Conservation (phyloP, 176 grass and related monocot species). For the Musa troglodytarum region DNA sequence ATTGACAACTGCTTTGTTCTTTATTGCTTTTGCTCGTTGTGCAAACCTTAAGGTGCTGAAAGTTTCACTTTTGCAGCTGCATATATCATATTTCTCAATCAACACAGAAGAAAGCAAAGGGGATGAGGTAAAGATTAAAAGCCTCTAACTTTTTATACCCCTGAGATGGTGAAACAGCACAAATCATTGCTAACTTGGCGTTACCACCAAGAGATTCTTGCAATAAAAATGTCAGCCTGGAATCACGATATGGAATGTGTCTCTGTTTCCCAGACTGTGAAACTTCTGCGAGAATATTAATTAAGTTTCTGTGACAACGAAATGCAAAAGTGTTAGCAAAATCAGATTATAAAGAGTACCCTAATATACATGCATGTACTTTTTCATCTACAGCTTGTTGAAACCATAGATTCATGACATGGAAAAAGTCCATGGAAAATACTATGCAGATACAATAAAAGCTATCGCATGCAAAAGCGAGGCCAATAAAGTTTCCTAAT, state of each 20-base stretch:
- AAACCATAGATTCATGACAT: too few species aligned
- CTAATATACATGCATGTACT: too few species aligned
- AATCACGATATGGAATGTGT: slow-evolving; percentile 93
- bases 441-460: too few species aligned
- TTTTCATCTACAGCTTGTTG: too few species aligned
- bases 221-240: slow-evolving; percentile 83
- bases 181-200: slow-evolving; percentile 96
- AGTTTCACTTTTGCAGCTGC: slow-evolving; percentile 81
- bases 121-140: not conserved
- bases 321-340: slow-evolving; percentile 18
- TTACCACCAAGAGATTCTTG: slow-evolving; percentile 98
- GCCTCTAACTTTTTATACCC: slow-evolving; percentile 26
- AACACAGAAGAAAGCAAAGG: not conserved
- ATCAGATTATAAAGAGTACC: not conserved
- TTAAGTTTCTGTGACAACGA: slow-evolving; percentile 67
- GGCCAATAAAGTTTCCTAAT: too few species aligned
- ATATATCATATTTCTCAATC: slow-evolving; percentile 6
- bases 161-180: slow-evolving; percentile 73
- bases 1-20: slow-evolving; percentile 87
- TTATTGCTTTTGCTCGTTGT: slow-evolving; percentile 87
- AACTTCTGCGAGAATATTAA: slow-evolving; percentile 89
- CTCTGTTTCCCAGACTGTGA: slow-evolving; percentile 80
- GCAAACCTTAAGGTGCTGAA: slow-evolving; percentile 94
- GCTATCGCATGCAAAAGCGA: too few species aligned
- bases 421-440: too few species aligned